phyloP scores from a whole-genome alignment of 306 rosid species.

The Macrotyloma uniflorum region DNA sequence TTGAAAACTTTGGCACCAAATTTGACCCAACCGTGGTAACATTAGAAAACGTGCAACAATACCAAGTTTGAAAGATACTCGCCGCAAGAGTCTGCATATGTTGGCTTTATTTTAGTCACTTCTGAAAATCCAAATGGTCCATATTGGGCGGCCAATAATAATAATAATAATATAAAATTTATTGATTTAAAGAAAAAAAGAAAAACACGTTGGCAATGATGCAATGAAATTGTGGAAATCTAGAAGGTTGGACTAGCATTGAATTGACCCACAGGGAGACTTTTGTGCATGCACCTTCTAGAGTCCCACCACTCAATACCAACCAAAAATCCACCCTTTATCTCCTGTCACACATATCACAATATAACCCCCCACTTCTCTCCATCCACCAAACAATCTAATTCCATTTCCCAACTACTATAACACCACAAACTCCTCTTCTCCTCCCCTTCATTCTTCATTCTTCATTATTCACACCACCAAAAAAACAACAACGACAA shows the following conservation, averaged over 20 bases:
- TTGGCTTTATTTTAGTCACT: neutral
- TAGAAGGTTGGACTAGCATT: slow-evolving; percentile 11
- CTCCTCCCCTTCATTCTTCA: neutral
- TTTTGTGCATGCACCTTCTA: slow-evolving; percentile 35
- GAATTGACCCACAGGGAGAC: neutral
- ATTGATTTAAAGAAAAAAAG: neutral
- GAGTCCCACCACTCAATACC: slow-evolving; percentile 17
- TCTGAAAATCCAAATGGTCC: neutral
- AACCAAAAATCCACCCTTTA: neutral
- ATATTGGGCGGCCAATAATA: neutral
- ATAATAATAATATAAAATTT: neutral
- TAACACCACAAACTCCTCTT: neutral
- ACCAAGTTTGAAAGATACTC: neutral
- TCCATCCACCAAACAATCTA: no score
- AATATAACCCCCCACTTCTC: neutral
- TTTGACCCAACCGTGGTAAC: slow-evolving; percentile 9
- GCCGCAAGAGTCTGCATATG: neutral
- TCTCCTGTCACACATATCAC: neutral
- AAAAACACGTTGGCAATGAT: neutral
- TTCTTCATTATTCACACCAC: neutral
- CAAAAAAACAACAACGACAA: no score
- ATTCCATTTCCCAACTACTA: neutral
- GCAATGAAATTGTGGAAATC: neutral
- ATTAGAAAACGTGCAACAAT: neutral
- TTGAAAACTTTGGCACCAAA: neutral